Conservation (phyloP, 2,329 filamentous ascomycete genomes). For the Paecilomyces niveus region DNA sequence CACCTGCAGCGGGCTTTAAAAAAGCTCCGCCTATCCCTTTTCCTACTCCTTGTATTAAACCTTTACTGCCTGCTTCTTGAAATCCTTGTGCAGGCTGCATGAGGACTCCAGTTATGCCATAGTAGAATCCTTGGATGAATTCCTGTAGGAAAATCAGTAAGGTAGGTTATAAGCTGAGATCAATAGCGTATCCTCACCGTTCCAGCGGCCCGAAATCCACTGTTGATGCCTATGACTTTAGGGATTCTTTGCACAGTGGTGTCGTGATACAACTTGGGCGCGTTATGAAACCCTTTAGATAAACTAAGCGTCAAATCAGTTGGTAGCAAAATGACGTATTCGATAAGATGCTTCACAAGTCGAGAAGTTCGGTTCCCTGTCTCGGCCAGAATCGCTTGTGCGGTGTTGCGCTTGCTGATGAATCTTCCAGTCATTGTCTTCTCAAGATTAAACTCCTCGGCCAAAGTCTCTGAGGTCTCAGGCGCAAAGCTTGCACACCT, state of each 20-base stretch:
- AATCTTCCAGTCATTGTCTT: too few species aligned
- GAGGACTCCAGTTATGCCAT: constrained; percentile 24
- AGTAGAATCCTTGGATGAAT: constrained; percentile 24
- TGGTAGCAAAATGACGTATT: not conserved
- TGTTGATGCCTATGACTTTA: constrained; percentile 22
- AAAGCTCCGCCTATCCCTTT: constrained; percentile 22
- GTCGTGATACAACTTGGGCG: not conserved
- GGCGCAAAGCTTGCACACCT: too few species aligned
- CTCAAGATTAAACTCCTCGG: too few species aligned
- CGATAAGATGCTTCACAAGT: not conserved
- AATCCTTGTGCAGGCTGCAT: constrained; percentile 23
- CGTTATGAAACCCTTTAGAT: not conserved
- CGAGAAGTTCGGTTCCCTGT: not conserved
- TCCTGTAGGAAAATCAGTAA: constrained; percentile 22
- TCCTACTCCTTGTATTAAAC: constrained; percentile 25
- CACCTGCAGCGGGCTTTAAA: constrained; percentile 19
- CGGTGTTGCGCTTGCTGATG: too few species aligned
- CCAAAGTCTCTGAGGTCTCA: too few species aligned
- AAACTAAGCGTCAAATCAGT: not conserved
- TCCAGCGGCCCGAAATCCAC: constrained; percentile 16
- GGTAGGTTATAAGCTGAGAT: constrained; percentile 26
- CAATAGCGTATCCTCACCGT: constrained; percentile 20
- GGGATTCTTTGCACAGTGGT: constrained; percentile 35
- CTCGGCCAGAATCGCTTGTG: not conserved
- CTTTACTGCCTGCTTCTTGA: constrained; percentile 23